Conservation (phyloP, 768 basidiomycete species). For the Lentinula sp. region DNA sequence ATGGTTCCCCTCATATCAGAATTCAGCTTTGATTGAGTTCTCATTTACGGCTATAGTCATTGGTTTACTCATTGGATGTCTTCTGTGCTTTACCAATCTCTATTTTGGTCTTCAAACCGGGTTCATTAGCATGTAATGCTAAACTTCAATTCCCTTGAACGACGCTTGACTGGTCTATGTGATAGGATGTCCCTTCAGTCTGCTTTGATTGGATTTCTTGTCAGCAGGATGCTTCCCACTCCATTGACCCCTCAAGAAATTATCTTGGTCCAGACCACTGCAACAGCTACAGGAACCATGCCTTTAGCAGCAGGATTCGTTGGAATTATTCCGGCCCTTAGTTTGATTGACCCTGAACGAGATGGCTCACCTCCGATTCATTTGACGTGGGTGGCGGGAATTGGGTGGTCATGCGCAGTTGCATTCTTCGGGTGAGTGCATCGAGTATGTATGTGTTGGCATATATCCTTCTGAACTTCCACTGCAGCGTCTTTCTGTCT, state of each 20-base stretch:
- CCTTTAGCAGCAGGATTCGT: conserved; percentile 62
- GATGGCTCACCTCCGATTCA: conserved; percentile 76
- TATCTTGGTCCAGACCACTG: conserved; percentile 91
- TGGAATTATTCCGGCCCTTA: conserved; percentile 73
- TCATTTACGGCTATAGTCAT: conserved; percentile 56
- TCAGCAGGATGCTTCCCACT: conserved; percentile 67
- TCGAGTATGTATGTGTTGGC: not conserved
- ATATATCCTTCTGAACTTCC: not conserved
- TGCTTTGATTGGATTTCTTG: conserved; percentile 83
- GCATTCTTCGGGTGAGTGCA: conserved; percentile 84
- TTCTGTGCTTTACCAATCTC: conserved; percentile 90
- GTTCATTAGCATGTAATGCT: conserved; percentile 75
- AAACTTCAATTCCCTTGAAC: not conserved
- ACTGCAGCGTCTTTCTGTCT: conserved; percentile 81
- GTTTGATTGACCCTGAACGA: conserved; percentile 61
- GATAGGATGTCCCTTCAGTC: conserved; percentile 93
- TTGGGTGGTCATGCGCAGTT: conserved; percentile 85
- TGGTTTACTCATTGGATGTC: conserved; percentile 78
- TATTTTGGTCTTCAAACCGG: conserved; percentile 86
- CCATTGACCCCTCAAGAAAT: conserved; percentile 89
- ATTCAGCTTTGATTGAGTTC: conserved; percentile 12
- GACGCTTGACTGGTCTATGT: not conserved
- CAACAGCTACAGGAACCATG: conserved; percentile 92
- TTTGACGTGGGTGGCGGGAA: conserved; percentile 65
- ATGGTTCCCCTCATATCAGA: not conserved